These are phyloP conservation scores for Lophium mytilinum DNA, from an alignment of 495 filamentous ascomycete genomes.

Conservation along the genomic window DNA sequence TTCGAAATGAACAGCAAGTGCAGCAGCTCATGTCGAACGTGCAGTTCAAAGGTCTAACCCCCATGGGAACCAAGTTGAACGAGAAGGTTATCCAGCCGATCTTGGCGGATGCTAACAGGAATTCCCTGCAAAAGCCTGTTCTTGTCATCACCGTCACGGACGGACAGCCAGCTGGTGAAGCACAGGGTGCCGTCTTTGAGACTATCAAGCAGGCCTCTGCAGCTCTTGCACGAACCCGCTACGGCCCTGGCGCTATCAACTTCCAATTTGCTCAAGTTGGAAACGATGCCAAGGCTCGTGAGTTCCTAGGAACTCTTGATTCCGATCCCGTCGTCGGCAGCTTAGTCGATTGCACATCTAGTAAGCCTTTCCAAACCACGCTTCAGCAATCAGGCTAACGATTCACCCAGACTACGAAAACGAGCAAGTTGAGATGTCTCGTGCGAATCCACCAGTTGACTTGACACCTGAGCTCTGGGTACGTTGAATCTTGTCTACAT, in stretches of 20 bases:
- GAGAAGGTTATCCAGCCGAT: slow-evolving; percentile 57
- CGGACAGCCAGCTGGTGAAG: slow-evolving; percentile 54
- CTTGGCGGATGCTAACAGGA: slow-evolving; percentile 44
- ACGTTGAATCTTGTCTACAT: slow-evolving; percentile 13
- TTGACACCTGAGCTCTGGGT: slow-evolving; percentile 62
- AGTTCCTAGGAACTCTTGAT: slow-evolving; percentile 56
- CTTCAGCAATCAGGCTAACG: background rate
- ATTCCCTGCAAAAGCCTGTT: slow-evolving; percentile 53
- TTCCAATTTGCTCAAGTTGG: slow-evolving; percentile 74
- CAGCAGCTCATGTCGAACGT: slow-evolving; percentile 48
- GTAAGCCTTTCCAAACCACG: slow-evolving; percentile 37
- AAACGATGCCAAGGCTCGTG: slow-evolving; percentile 56
- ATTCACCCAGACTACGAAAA: slow-evolving; percentile 50
- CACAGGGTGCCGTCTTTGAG: slow-evolving; percentile 42
- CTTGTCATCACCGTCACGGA: slow-evolving; percentile 67
- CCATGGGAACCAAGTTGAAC: slow-evolving; percentile 54
- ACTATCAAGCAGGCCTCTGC: slow-evolving; percentile 42
- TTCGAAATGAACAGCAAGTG: slow-evolving; percentile 52
- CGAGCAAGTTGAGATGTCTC: slow-evolving; percentile 57
- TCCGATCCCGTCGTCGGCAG: slow-evolving; percentile 53
- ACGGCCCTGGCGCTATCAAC: slow-evolving; percentile 46
- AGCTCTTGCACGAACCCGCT: slow-evolving; percentile 39
- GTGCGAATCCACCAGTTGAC: slow-evolving; percentile 45
- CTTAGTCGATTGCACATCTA: slow-evolving; percentile 65
- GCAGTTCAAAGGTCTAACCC: slow-evolving; percentile 60